These are phyloP conservation scores for Penstemon barbatus DNA, from an alignment of 257 asterid genomes.

Conservation along the genomic window DNA sequence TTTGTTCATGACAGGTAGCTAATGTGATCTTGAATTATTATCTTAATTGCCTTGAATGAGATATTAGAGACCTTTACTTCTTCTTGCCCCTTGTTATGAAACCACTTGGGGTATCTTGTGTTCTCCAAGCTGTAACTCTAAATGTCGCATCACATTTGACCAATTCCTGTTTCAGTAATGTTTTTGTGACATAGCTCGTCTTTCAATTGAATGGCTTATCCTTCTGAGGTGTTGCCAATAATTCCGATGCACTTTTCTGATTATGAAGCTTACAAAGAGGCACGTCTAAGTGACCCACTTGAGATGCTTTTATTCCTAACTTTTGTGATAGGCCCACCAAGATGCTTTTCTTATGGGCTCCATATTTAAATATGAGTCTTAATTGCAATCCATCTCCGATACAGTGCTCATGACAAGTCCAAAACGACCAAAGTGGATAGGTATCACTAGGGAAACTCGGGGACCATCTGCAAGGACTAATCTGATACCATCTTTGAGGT, in stretches of 20 bases:
- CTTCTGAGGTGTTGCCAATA: not conserved
- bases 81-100: not conserved
- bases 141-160: not conserved
- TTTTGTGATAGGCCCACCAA: not conserved
- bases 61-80: not conserved
- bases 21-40: slow-evolving; percentile 21
- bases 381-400: no score
- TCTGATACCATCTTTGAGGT: no score
- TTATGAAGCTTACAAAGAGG: not conserved
- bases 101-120: not conserved
- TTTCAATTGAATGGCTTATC: not conserved
- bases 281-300: not conserved
- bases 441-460: no score
- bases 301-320: not conserved
- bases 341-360: no score
- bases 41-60: slow-evolving; percentile 13
- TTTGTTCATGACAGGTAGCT: slow-evolving; percentile 94
- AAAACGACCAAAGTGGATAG: no score
- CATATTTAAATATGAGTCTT: no score
- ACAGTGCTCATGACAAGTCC: no score
- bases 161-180: not conserved
- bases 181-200: not conserved
- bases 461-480: no score
- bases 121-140: not conserved
- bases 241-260: not conserved